A percentile compares a stretch with the other conserved stretches of the same genome.
Evolutionary conservation across 805 yeast genomes (phyloP).

Genomic region (Lachancea meyersii): DNA sequence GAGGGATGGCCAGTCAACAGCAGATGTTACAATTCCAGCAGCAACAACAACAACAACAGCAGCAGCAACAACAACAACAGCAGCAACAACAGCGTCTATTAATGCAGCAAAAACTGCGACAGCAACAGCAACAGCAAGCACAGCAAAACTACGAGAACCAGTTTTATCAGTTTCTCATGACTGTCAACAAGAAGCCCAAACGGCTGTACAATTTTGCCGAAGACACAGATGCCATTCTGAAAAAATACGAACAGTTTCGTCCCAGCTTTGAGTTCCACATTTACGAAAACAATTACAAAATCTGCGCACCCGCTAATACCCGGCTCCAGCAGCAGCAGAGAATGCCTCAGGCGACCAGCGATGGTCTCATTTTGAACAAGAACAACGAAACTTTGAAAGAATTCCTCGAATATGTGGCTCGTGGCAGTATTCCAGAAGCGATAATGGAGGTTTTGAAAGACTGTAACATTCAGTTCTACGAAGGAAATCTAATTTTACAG

Average conservation of each 20-base stretch:
- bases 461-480: slow-evolving; percentile 76
- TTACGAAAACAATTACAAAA: slow-evolving; percentile 84
- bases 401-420: slow-evolving; percentile 71
- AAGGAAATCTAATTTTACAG: slow-evolving; percentile 81
- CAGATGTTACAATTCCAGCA: slow-evolving; percentile 4
- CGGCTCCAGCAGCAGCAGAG: slow-evolving; percentile 34
- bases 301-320: slow-evolving; percentile 61
- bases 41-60: slow-evolving; percentile 18
- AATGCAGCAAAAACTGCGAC: slow-evolving; percentile 26
- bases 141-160: slow-evolving; percentile 38
- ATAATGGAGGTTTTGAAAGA: slow-evolving; percentile 85
- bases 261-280: slow-evolving; percentile 86
- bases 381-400: slow-evolving; percentile 70
- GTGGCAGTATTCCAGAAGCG: slow-evolving; percentile 82
- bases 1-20: slow-evolving; percentile 11
- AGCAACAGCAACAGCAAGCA: slow-evolving; percentile 35
- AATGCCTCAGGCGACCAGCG: slow-evolving; percentile 35
- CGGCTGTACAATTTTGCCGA: slow-evolving; percentile 56
- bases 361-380: slow-evolving; percentile 71
- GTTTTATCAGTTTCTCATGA: slow-evolving; percentile 33
- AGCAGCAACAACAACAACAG: slow-evolving; percentile 19
- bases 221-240: slow-evolving; percentile 63
- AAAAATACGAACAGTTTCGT: slow-evolving; percentile 68
- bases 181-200: slow-evolving; percentile 37
- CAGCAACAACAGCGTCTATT: slow-evolving; percentile 18